Percentiles rank a stretch among this genome's conserved stretches.
Evolutionary conservation across 108 stramenopile species (phyloP).

Genomic region (Thalassiosira profunda): DNA sequence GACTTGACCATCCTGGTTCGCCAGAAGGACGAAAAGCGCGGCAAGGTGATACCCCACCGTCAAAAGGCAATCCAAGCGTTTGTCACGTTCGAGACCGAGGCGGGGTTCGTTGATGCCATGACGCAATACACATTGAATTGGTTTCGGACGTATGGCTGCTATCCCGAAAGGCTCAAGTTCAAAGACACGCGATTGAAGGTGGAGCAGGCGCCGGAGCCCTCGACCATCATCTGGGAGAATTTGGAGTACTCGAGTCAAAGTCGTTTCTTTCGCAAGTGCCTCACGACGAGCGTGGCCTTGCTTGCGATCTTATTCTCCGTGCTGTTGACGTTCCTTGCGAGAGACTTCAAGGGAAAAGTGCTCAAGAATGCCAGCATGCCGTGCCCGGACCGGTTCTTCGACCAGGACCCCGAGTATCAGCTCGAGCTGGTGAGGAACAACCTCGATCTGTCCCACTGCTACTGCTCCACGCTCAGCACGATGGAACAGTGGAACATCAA

Average conservation of each 20-base stretch:
- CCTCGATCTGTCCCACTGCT: constrained; percentile 49
- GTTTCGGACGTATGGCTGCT: constrained; percentile 42
- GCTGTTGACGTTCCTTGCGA: constrained; percentile 53
- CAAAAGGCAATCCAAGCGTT: constrained; percentile 65
- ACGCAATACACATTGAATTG: constrained; percentile 50
- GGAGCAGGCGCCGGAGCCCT: constrained; percentile 63
- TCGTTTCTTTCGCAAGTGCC: constrained; percentile 46
- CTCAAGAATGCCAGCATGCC: constrained; percentile 26
- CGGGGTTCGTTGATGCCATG: constrained; percentile 53
- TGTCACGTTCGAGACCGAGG: constrained; percentile 64
- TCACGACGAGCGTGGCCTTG: constrained; percentile 54
- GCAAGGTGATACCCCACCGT: constrained; percentile 12
- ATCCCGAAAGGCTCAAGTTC: constrained; percentile 50
- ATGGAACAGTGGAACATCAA: constrained; percentile 40
- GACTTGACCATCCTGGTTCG: constrained; percentile 40
- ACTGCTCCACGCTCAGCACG: constrained; percentile 41
- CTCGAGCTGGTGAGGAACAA: constrained; percentile 27
- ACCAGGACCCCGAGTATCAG: constrained; percentile 25
- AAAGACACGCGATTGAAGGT: constrained; percentile 44
- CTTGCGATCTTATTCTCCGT: constrained; percentile 53
- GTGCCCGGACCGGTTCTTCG: constrained; percentile 44
- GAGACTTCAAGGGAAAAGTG: constrained; percentile 52
- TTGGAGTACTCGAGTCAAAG: constrained; percentile 38
- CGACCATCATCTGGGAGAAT: constrained; percentile 80
- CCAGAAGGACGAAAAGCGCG: constrained; percentile 40